Percentiles rank a stretch among this genome's conserved stretches.
phyloP scores from a whole-genome alignment of 768 basidiomycete species.

The Crepidotus variabilis region DNA sequence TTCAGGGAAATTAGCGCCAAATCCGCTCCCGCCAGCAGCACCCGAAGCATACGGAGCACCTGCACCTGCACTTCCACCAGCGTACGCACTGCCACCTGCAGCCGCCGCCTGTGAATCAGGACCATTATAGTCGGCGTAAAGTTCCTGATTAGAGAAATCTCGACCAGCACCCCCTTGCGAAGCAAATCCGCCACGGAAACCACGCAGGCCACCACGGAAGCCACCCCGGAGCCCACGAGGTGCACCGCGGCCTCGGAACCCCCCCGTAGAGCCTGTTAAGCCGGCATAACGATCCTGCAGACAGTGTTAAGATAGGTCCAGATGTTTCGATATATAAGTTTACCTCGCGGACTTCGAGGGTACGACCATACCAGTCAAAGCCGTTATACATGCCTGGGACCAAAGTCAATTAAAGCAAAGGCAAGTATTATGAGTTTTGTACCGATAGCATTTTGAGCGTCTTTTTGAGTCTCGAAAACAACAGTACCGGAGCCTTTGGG shows the following conservation, averaged over 20 bases:
- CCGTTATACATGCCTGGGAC: constrained; percentile 89
- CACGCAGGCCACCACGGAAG: constrained; percentile 50
- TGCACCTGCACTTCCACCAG: constrained; percentile 32
- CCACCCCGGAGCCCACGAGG: constrained; percentile 24
- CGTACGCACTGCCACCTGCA: constrained; percentile 30
- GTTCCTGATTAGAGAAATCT: constrained; percentile 82
- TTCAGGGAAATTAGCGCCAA: constrained; percentile 26
- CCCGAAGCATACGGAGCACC: constrained; percentile 15
- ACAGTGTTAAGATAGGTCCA: not conserved
- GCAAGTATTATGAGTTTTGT: constrained; percentile 25
- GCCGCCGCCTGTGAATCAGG: constrained; percentile 63
- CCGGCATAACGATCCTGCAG: constrained; percentile 84
- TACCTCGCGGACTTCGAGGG: constrained; percentile 94
- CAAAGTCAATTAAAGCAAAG: constrained; percentile 6
- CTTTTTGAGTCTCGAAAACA: constrained; percentile 87
- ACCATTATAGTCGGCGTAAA: constrained; percentile 91
- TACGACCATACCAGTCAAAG: constrained; percentile 95
- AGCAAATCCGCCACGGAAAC: constrained; percentile 48
- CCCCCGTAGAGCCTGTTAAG: constrained; percentile 62
- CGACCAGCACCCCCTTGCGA: constrained; percentile 48
- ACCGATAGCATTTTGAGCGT: constrained; percentile 92
- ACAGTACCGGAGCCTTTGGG: constrained; percentile 99
- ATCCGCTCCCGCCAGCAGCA: constrained; percentile 23
- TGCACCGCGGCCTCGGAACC: constrained; percentile 54
- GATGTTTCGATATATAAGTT: not conserved